These are phyloP conservation scores for Brassica napus DNA, from an alignment of 345 rosid genomes.

Conservation along the genomic window Da-Ae NC_063444.1:46601001-46601500, in stretches of 20 bases:
- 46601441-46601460: slow-evolving; percentile 5
- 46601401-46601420: slow-evolving; percentile 39
- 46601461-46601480: slow-evolving; percentile 24
- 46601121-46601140: background rate
- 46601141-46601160: background rate
- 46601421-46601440: slow-evolving; percentile 21
- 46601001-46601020: background rate
- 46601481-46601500: slow-evolving; percentile 26
- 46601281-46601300: background rate
- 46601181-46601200: background rate
- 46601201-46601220: background rate
- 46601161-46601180: background rate
- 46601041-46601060: background rate
- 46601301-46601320: background rate
- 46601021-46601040: background rate
- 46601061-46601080: too few species aligned
- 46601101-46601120: too few species aligned
- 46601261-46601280: background rate
- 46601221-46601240: background rate
- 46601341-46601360: background rate
- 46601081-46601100: too few species aligned
- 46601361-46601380: slow-evolving; percentile 19
- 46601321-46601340: slow-evolving; percentile 4
- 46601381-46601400: slow-evolving; percentile 16
- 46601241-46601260: background rate